Percentiles rank a stretch among this genome's conserved stretches.
Evolutionary conservation across 148 eudicot species (phyloP).

Genomic region (Nepenthes gracilis): DNA sequence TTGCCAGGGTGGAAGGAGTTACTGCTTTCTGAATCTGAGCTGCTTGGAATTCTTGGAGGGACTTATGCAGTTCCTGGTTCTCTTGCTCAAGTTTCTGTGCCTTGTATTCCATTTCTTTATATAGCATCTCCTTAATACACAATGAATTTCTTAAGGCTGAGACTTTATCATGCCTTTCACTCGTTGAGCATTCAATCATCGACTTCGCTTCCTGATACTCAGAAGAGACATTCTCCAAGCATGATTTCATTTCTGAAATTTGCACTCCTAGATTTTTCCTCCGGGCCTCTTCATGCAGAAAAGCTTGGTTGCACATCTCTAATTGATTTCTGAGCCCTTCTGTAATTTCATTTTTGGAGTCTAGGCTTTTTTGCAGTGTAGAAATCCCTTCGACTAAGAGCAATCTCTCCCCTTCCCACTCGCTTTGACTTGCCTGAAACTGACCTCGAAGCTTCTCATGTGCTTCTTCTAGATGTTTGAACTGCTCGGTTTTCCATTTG

Average conservation of each 20-base stretch:
- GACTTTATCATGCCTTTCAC: conserved; percentile 32
- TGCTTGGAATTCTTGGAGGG: conserved; percentile 73
- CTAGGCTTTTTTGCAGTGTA: conserved; percentile 33
- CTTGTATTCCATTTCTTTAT: conserved; percentile 54
- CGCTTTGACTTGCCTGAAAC: conserved; percentile 24
- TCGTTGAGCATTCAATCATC: conserved; percentile 21
- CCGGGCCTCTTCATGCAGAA: conserved; percentile 55
- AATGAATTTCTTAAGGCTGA: conserved; percentile 43
- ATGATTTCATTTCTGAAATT: conserved; percentile 37
- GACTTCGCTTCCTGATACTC: conserved; percentile 36
- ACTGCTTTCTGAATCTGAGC: conserved; percentile 58
- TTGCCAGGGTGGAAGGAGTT: conserved; percentile 37
- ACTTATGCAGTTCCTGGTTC: conserved; percentile 37
- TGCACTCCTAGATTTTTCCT: conserved; percentile 48
- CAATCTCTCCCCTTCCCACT: conserved; percentile 69
- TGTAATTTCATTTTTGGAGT: conserved; percentile 31
- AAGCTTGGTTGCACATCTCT: conserved; percentile 49
- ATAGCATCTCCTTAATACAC: conserved; percentile 43
- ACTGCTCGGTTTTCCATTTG: conserved; percentile 80
- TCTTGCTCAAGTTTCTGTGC: conserved; percentile 50
- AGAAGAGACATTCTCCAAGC: conserved; percentile 22
- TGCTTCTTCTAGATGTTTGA: conserved; percentile 67
- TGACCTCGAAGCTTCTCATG: conserved; percentile 51
- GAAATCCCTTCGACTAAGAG: conserved; percentile 49
- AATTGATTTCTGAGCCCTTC: conserved; percentile 36